Percentiles rank a stretch among this genome's conserved stretches.
These are phyloP conservation scores for Lotus japonicus DNA, from an alignment of 306 rosid species.

Conservation along the genomic window DNA sequence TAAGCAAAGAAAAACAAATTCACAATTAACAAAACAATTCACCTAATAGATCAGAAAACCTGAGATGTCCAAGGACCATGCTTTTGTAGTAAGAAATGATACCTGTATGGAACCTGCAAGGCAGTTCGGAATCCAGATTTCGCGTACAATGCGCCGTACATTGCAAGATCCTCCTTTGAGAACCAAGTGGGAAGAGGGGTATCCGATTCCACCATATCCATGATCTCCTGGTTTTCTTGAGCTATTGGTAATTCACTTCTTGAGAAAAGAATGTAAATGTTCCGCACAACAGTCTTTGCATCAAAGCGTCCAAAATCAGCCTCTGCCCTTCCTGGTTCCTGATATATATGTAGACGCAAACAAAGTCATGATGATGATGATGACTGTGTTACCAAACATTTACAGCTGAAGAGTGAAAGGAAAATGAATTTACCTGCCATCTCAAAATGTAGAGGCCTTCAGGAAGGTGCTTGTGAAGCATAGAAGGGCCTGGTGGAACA, in stretches of 20 bases:
- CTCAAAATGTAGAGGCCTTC: constrained; percentile 79
- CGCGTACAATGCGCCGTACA: constrained; percentile 59
- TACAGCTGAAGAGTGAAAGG: neutral
- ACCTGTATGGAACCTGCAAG: constrained; percentile 76
- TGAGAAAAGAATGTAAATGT: constrained; percentile 71
- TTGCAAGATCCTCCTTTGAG: constrained; percentile 60
- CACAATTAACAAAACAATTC: neutral
- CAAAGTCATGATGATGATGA: neutral
- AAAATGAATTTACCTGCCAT: constrained; percentile 43
- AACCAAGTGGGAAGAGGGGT: constrained; percentile 79
- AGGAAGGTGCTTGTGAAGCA: constrained; percentile 22
- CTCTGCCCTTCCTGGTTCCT: constrained; percentile 78
- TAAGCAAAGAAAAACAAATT: constrained; percentile 1
- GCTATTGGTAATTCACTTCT: constrained; percentile 70
- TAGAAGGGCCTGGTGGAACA: constrained; percentile 36
- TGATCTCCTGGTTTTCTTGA: constrained; percentile 63
- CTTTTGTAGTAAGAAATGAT: neutral
- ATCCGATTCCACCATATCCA: constrained; percentile 73
- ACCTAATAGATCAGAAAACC: neutral
- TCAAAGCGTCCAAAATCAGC: constrained; percentile 77
- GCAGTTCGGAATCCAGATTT: constrained; percentile 74
- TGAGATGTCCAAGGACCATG: neutral
- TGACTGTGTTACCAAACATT: neutral
- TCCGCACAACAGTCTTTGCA: constrained; percentile 51
- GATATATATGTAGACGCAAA: neutral